phyloP scores from a whole-genome alignment of 345 rosid species.

The Pistacia vera region DNA sequence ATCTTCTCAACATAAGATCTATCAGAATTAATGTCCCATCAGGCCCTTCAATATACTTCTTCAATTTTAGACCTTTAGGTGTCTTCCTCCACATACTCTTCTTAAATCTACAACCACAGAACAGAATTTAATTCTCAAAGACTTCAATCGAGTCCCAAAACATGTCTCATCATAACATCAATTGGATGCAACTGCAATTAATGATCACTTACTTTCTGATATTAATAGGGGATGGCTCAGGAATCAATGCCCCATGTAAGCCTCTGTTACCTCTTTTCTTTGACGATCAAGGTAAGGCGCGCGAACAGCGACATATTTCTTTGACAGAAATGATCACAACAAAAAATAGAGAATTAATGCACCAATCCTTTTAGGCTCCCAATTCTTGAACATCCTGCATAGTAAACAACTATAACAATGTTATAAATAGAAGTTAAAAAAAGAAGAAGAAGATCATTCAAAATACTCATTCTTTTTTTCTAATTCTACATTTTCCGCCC shows the following conservation, averaged over 20 bases:
- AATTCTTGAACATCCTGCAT: slow-evolving; percentile 68
- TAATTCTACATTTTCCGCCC: background rate
- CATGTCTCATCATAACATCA: background rate
- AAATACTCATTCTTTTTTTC: background rate
- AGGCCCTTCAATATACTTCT: slow-evolving; percentile 74
- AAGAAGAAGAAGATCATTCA: background rate
- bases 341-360: slow-evolving; percentile 61
- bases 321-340: slow-evolving; percentile 61
- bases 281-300: slow-evolving; percentile 64
- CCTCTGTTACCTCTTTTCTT: slow-evolving; percentile 74
- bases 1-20: slow-evolving; percentile 83
- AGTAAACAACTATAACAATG: slow-evolving; percentile 18
- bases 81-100: slow-evolving; percentile 84
- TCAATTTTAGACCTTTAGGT: slow-evolving; percentile 87
- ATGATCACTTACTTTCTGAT: slow-evolving; percentile 56
- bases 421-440: background rate
- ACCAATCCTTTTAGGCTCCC: slow-evolving; percentile 72
- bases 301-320: slow-evolving; percentile 60
- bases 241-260: slow-evolving; percentile 95
- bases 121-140: background rate
- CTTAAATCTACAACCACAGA: slow-evolving; percentile 62
- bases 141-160: background rate
- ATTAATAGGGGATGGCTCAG: slow-evolving; percentile 86
- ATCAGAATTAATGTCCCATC: slow-evolving; percentile 82
- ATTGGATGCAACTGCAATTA: background rate